Conservation (phyloP, 2,329 filamentous ascomycete genomes). For the Chalaropsis ovoidea region DNA sequence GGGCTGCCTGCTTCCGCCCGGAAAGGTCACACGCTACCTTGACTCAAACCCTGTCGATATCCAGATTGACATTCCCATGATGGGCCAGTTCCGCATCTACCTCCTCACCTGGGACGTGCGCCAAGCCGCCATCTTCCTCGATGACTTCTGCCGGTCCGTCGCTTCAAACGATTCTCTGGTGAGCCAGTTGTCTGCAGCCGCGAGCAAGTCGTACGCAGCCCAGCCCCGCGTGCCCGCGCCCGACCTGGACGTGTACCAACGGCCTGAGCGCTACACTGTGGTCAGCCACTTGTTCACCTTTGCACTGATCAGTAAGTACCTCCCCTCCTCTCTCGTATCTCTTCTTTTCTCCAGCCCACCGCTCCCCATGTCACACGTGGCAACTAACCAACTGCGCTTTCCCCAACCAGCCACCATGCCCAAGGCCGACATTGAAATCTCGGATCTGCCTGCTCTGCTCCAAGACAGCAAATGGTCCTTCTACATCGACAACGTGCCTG, state of each 20-base stretch:
- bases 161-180: conserved; percentile 45
- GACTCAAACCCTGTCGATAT: conserved; percentile 70
- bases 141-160: conserved; percentile 48
- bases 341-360: not conserved
- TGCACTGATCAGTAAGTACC: conserved; percentile 51
- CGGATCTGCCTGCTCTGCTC: conserved; percentile 51
- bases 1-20: conserved; percentile 52
- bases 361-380: not conserved
- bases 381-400: not conserved
- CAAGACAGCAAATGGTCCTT: conserved; percentile 60
- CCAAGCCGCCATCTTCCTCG: conserved; percentile 47
- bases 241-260: conserved; percentile 52
- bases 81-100: conserved; percentile 68
- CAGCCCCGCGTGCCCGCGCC: conserved; percentile 48
- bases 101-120: conserved; percentile 56
- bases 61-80: conserved; percentile 65
- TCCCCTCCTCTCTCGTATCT: not conserved
- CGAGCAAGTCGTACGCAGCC: conserved; percentile 50
- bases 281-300: conserved; percentile 62
- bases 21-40: conserved; percentile 61
- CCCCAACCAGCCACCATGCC: conserved; percentile 43
- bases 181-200: conserved; percentile 48
- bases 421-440: conserved; percentile 54
- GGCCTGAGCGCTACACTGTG: conserved; percentile 57
- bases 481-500: conserved; percentile 56